phyloP scores from a whole-genome alignment of 345 rosid species.

The Sisymbrium irio region DNA sequence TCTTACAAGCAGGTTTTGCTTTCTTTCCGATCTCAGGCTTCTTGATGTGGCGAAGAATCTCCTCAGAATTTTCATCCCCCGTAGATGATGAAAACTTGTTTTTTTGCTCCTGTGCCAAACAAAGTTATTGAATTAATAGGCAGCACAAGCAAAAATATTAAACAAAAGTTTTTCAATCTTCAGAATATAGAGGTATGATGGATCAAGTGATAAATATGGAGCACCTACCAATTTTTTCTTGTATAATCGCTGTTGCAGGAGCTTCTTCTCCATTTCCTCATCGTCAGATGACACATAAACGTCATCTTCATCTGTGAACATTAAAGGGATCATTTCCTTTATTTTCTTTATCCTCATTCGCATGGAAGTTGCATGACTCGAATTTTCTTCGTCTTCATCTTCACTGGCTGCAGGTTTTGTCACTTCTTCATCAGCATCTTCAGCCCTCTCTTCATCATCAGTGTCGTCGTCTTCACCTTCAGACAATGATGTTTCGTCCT shows the following conservation, averaged over 20 bases:
- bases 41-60: slow-evolving; percentile 68
- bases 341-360: slow-evolving; percentile 63
- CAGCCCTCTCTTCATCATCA: slow-evolving; percentile 43
- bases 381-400: slow-evolving; percentile 48
- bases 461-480: slow-evolving; percentile 49
- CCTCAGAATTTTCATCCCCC: slow-evolving; percentile 54
- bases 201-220: slow-evolving; percentile 2
- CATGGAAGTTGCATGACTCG: slow-evolving; percentile 41
- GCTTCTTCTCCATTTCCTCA: slow-evolving; percentile 66
- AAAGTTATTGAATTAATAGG: slow-evolving; percentile 8
- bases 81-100: slow-evolving; percentile 49
- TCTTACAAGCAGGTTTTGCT: slow-evolving; percentile 65
- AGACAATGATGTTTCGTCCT: slow-evolving; percentile 38
- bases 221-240: slow-evolving; percentile 61
- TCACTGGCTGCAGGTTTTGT: slow-evolving; percentile 40
- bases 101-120: slow-evolving; percentile 54
- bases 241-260: slow-evolving; percentile 43
- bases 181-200: not conserved
- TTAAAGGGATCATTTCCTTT: slow-evolving; percentile 81
- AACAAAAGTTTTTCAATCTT: slow-evolving; percentile 1
- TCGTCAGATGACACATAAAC: slow-evolving; percentile 81
- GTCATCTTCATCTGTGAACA: slow-evolving; percentile 89
- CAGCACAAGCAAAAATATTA: not conserved
- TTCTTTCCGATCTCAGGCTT: slow-evolving; percentile 64
- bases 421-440: slow-evolving; percentile 44